phyloP scores from a whole-genome alignment of 2,329 filamentous ascomycete genomes.

The Pseudocercospora ulei region DNA sequence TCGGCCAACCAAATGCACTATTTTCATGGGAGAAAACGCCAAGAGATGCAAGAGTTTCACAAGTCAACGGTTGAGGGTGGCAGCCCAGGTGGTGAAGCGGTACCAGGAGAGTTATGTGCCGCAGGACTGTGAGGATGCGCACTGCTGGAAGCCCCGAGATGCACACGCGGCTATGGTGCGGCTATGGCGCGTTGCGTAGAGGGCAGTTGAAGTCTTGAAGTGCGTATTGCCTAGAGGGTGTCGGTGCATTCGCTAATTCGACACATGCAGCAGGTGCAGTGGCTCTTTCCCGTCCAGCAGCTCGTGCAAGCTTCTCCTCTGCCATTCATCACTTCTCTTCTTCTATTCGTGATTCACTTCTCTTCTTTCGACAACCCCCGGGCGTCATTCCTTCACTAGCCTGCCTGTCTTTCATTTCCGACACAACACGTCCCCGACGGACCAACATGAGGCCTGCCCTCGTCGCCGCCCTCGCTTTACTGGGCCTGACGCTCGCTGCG shows the following conservation, averaged over 20 bases:
- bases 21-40: too few relatives aligned
- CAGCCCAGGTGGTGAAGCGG: conserved; percentile 3
- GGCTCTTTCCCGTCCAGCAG: conserved; percentile 4
- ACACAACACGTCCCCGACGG: conserved; percentile 6
- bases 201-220: too few relatives aligned
- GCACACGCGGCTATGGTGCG: conserved; percentile 2
- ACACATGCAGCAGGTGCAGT: conserved; percentile 3
- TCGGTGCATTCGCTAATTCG: conserved; percentile 5
- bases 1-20: conserved; percentile 8
- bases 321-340: conserved; percentile 6
- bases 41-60: conserved; percentile 4
- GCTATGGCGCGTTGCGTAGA: too few relatives aligned
- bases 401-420: conserved; percentile 7
- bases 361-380: conserved; percentile 6
- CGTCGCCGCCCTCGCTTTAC: conserved; percentile 35
- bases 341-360: conserved; percentile 5
- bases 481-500: conserved; percentile 42
- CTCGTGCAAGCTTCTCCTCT: conserved; percentile 1
- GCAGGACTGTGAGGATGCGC: too few relatives aligned
- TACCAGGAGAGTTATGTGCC: too few relatives aligned
- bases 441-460: conserved; percentile 5
- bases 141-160: too few relatives aligned
- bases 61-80: neutral
- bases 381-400: conserved; percentile 3
- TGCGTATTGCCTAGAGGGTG: conserved; percentile 4